A percentile compares a stretch with the other conserved stretches of the same genome.
Evolutionary conservation across 164 flowering plant species (phyloP).

Genomic region (Annona squamosa): DNA sequence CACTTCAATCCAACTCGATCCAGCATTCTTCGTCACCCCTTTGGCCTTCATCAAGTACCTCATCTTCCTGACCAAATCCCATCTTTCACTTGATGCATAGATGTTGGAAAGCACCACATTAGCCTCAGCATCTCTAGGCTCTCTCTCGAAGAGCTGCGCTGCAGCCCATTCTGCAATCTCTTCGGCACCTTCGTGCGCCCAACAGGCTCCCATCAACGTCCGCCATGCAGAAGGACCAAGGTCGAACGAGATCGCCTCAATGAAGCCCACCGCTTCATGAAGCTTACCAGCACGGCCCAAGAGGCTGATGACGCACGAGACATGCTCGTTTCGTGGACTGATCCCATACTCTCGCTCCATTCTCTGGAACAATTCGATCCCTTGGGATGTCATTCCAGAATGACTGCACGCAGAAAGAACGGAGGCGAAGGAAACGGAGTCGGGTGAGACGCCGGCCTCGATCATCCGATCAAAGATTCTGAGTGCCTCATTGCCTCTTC

Average conservation of each 20-base stretch:
- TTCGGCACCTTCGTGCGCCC: conserved; percentile 9
- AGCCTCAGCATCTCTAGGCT: conserved; percentile 19
- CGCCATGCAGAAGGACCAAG: conserved; percentile 19
- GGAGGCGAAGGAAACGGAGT: conserved; percentile 19
- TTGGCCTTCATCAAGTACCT: conserved; percentile 11
- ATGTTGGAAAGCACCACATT: conserved; percentile 17
- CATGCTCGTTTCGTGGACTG: conserved; percentile 17
- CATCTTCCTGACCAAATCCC: conserved; percentile 15
- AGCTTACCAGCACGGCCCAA: conserved; percentile 22
- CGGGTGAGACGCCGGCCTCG: conserved; percentile 11
- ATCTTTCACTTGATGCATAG: conserved; percentile 16
- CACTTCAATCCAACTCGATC: conserved; percentile 19
- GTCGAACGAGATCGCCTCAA: conserved; percentile 2
- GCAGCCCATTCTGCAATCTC: conserved; percentile 18
- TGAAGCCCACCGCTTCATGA: conserved; percentile 11
- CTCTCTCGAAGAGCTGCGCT: conserved; percentile 14
- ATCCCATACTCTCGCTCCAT: conserved; percentile 16
- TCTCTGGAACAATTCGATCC: conserved; percentile 12
- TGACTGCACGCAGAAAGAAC: conserved; percentile 26
- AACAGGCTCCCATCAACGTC: conserved; percentile 26
- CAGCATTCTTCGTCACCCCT: conserved; percentile 15
- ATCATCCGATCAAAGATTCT: conserved; percentile 15
- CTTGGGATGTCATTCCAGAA: conserved; percentile 15
- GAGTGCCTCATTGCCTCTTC: conserved; percentile 19
- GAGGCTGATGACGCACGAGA: conserved; percentile 18